Conservation (phyloP, 108 stramenopile genomes). For the Fistulifera pelliculosa region DNA sequence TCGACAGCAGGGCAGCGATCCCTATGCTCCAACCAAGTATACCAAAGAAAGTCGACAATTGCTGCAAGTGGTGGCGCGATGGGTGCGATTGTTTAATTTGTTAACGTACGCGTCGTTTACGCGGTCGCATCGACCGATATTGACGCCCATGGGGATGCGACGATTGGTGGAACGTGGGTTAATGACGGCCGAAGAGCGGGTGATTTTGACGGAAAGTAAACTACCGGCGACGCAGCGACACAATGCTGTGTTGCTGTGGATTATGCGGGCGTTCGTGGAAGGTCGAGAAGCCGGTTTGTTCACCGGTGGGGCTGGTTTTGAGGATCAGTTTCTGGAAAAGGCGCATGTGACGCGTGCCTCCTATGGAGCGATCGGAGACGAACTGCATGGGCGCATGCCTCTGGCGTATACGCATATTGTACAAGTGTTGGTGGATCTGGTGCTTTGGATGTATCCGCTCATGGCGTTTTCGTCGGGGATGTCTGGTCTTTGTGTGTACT, state of each 20-base stretch:
- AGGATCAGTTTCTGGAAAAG: conserved; percentile 80
- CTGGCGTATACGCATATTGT: conserved; percentile 89
- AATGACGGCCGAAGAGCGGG: conserved; percentile 61
- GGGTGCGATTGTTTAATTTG: conserved; percentile 78
- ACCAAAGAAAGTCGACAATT: conserved; percentile 63
- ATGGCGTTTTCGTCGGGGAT: conserved; percentile 76
- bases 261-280: conserved; percentile 68
- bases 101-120: conserved; percentile 86
- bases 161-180: conserved; percentile 78
- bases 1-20: conserved; percentile 37
- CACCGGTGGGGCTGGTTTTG: conserved; percentile 69
- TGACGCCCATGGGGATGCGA: conserved; percentile 82
- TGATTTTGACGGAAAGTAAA: conserved; percentile 59
- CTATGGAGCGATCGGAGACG: conserved; percentile 80
- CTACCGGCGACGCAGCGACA: conserved; percentile 83
- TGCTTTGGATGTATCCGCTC: conserved; percentile 82
- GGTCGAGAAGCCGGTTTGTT: conserved; percentile 71
- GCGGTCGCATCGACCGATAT: conserved; percentile 77
- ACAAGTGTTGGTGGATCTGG: conserved; percentile 77
- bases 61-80: conserved; percentile 65
- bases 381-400: conserved; percentile 83
- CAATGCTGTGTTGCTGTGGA: conserved; percentile 81
- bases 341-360: conserved; percentile 76
- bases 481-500: conserved; percentile 59
- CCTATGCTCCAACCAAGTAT: conserved; percentile 56